Evolutionary conservation across 1,139 yeast species (phyloP), one percentile per base, ranked within the genome.

Genomic region (Yarrowia galli): DNA sequence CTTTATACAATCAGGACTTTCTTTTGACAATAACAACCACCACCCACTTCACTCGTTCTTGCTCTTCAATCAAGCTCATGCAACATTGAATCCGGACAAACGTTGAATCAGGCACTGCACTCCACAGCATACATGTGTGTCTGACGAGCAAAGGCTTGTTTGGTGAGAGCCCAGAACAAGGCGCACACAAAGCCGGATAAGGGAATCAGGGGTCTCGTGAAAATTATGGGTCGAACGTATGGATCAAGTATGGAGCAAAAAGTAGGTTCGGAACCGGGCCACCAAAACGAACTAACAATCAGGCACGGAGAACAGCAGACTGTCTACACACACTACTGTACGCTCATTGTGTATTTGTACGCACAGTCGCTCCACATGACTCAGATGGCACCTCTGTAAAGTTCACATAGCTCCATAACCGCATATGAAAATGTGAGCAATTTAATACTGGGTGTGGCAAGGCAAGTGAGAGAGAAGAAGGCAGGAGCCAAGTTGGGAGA

Each of bases 391-490:
- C 4, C 32, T 22, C n/a, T 22, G 23, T 16, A 25, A 35, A 38
- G 60, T 36, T 53, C 60, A 23, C 18, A 36, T 18, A 22, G 42
- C 60, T 10, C 60, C 22, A 53, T 53, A 53, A 40, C 46, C 48
- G 63, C 48, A 42, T 40, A 54, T 38, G 46, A 54, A 28, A 42
- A 56, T 40, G 23, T 40, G 46, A 56, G 48, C 63, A 56, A 56
- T 23, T 40, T 23, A 38, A 40, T 9, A 4, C n/a, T n/a, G 12
- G 6, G 28, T 28, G 32, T 28, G 32, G 32, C 32, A n/a, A 10
- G 58, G 58, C 58, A 51, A 51, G 42, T 51, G 42, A 23, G 35
- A 45, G 32, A 46, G 51, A 16, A 18, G 36, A 35, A 35, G 8
- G 32, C 3, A 10, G 32, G 32, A 28, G 32, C 32, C 32, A 28